Base-by-base conservation (phyloP, 2,329 filamentous ascomycete genomes). In the Botrytis paeoniae region DNA sequence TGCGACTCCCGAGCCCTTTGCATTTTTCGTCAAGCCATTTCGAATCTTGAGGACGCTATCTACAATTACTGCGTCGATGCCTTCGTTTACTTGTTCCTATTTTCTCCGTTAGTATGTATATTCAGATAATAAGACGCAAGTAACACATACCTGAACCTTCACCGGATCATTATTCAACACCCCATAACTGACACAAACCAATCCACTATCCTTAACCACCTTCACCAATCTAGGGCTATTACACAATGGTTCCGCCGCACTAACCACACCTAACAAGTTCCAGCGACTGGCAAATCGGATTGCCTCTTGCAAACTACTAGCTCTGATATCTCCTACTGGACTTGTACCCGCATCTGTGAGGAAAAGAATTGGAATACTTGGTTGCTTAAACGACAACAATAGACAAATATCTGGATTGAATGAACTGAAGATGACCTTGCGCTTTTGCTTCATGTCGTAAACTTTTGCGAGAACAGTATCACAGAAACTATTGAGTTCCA, bases 391-490 rank as follows among this genome's bases (percentile, higher is more conserved):
- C 72, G 92, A 96, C 59, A 98, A 85, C 76, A 97, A 89, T 22
- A 99, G 88, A 81, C 96, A 99, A 63, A 99, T 94, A 79, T 99
- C 96, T 0, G 96, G 96, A 83, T 98, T 97, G 85, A 99, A 99
- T 68, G 93, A 96, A 76, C 93, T 97, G 84, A 99, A 98, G 77
- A 99, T 94, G 82, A 99, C 92, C 83, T 97, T 94, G n/a, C 96
- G 89, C 73, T 91, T 89, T 74, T 89, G 89, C 39, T 91, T 92
- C 71, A 95, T 84, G 77, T 97, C 94, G 80, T 98, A 99, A 8
- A 98, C 95, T 82, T 93, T 96, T 62, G 87, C 87, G 14, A 99
- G 86, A 5, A 99, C 93, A 0, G 94, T 97, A 82, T 99, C 96
- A 80, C 97, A 95, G 82, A 98, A 99, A 1, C 92, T 94, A 83